Base-by-base conservation (phyloP, 352 stramenopile genomes). In the Phytophthora pisi region DNA sequence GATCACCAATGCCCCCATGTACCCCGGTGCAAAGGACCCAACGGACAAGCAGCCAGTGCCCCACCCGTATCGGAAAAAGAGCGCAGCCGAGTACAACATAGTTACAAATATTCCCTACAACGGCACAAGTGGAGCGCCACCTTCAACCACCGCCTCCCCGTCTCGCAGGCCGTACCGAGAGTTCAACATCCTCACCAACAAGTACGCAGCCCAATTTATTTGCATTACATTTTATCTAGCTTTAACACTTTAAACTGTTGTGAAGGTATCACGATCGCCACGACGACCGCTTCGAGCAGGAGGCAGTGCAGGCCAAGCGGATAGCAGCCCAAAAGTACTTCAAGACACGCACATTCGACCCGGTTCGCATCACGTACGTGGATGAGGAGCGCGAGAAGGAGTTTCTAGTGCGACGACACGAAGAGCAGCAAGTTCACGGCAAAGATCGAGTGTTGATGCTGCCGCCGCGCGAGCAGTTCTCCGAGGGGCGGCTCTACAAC, bases 171-270 rank as follows among this genome's bases (percentile, higher is more conserved):
- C 80, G 13, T 73, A 63, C 16, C 82, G 82, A 5, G 82, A 89
- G 31, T 92, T 91, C 63, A 91, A 86, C 60, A 89, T 92, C 40
- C 75, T 92, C 45, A 88, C 77, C 26, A 92, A 92, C 77, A 88
- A 92, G 78, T 92, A 70, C 53, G 72, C 28, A 50, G 2, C 36
- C 13, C 3, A 20, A 24, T 30, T 6, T 38, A 13, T 51, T 6
- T 38, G 36, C 11, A 52, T 59, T 30, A 13, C 23, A 18, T 15
- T 28, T 56, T 4, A 49, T 49, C 57, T 15, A 69, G 20, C 20
- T 24, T 24, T 66, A 46, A 65, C 40, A 34, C 47, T 43, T 74
- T 57, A 8, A 24, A 38, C 13, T 66, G 4, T 5, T 13, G 31
- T 23, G 20, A 51, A 88, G 79, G 31, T 88, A 89, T 31, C 79